These are phyloP conservation scores for Henckelia pumila DNA, from an alignment of 257 asterid genomes.

Conservation along the genomic window DNA sequence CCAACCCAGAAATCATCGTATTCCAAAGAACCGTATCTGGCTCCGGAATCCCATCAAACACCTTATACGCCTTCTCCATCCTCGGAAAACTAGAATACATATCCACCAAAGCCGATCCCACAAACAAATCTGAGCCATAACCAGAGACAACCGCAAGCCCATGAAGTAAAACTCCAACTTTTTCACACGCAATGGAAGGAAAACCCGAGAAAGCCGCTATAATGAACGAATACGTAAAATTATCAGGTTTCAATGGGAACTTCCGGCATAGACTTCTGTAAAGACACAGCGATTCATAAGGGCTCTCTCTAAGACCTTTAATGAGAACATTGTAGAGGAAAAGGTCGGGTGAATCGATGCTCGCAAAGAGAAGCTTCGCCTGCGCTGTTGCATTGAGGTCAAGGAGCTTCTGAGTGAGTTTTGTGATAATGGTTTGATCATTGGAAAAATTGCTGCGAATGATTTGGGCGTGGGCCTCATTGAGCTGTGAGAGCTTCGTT, in stretches of 20 bases:
- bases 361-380: conserved; percentile 62
- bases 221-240: conserved; percentile 60
- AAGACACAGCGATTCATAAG: conserved; percentile 45
- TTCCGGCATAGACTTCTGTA: conserved; percentile 44
- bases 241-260: conserved; percentile 57
- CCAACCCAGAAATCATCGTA: conserved; percentile 68
- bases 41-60: conserved; percentile 65
- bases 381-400: conserved; percentile 50
- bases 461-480: conserved; percentile 61
- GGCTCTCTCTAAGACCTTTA: conserved; percentile 54
- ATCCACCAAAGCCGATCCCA: conserved; percentile 81
- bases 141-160: conserved; percentile 46
- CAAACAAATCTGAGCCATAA: conserved; percentile 66
- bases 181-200: conserved; percentile 21
- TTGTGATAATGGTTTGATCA: conserved; percentile 55
- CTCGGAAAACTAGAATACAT: conserved; percentile 9
- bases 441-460: background rate
- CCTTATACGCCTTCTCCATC: conserved; percentile 50
- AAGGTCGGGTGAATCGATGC: background rate
- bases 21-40: conserved; percentile 88
- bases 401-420: conserved; percentile 28
- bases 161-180: conserved; percentile 40
- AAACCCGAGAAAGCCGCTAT: conserved; percentile 60
- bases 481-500: conserved; percentile 45
- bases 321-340: conserved; percentile 22